Base-by-base conservation (phyloP, 2,329 filamentous ascomycete species). In the Colletotrichum sp. region DNA sequence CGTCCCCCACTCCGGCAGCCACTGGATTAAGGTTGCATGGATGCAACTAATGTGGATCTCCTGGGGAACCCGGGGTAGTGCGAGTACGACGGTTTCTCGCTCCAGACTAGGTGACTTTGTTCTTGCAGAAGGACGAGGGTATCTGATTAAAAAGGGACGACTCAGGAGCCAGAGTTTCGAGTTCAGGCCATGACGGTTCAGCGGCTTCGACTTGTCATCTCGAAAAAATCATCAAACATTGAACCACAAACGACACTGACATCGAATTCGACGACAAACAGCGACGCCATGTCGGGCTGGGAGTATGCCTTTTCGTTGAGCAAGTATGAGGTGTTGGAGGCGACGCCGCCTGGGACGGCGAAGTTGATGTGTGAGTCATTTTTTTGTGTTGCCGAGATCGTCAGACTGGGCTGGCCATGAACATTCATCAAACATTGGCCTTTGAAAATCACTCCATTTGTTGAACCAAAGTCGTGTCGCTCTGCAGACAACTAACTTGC, bases 311-410 rank as follows among this genome's bases (percentile, higher is more conserved):
- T 78, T 59, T 65, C 77, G 15, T n/a, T 78, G 4, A 75, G 75
- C 57, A 76, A 76, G 59, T 61, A 72, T 34, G 77, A 78, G 16
- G 69, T 78, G 13, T 51, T 63, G 8, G 63, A 70, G 8, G 71
- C 74, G 8, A 77, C 67, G 16, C 77, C 77, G 5, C 75, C 77
- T 4, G 77, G 77, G 15, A 78, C 77, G 11, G 76, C 74, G n/a
- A 68, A 58, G 12, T 69, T 78, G 18, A 57, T 78, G n/a, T 70
- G 77, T 78, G 55, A 69, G 75, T 69, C 36, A 75, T 57, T 76
- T 31, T 31, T n/a, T 31, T 31, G 54, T 12, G 54, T 6, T 57
- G 6, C 16, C 8, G 1, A 24, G 8, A 1, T 57, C 6, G 11
- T 47, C 0, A 8, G 13, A 4, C 43, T 13, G 43, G 3, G n/a